Percentiles rank a stretch among this genome's conserved stretches.
Conservation (phyloP, 2,329 filamentous ascomycete species). For the Alternaria atra region DNA sequence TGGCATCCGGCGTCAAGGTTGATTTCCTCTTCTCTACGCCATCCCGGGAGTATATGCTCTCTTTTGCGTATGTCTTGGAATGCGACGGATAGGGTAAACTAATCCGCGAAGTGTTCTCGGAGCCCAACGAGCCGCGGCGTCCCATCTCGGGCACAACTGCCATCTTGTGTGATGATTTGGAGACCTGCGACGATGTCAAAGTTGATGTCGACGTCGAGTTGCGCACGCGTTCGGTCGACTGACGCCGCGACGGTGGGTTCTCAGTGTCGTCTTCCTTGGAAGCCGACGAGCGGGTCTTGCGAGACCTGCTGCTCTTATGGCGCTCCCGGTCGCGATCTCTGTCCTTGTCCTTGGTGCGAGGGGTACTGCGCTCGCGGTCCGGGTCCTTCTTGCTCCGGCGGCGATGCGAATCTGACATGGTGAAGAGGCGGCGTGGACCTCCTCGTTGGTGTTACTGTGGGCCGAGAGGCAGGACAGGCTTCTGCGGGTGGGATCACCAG, state of each 20-base stretch:
- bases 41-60: slow-evolving; percentile 72
- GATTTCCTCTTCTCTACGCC: slow-evolving; percentile 44
- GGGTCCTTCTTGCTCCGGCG: slow-evolving; percentile 49
- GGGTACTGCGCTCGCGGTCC: slow-evolving; percentile 37
- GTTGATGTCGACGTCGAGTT: slow-evolving; percentile 35
- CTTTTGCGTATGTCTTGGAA: slow-evolving; percentile 92
- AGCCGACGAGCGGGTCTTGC: slow-evolving; percentile 43
- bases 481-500: slow-evolving; percentile 35
- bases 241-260: slow-evolving; percentile 28
- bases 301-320: slow-evolving; percentile 38
- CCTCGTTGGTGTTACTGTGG: slow-evolving; percentile 30
- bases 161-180: slow-evolving; percentile 46
- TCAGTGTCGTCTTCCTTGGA: slow-evolving; percentile 38
- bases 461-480: slow-evolving; percentile 23
- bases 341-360: slow-evolving; percentile 40
- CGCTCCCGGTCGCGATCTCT: slow-evolving; percentile 30
- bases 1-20: slow-evolving; percentile 53
- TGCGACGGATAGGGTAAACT: slow-evolving; percentile 79
- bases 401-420: slow-evolving; percentile 47
- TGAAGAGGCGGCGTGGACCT: slow-evolving; percentile 26
- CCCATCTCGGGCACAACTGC: slow-evolving; percentile 59
- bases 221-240: slow-evolving; percentile 38
- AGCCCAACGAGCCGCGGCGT: slow-evolving; percentile 48
- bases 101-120: slow-evolving; percentile 48
- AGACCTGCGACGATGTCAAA: slow-evolving; percentile 29